Conservation (phyloP, 495 filamentous ascomycete species). For the Talaromyces borbonicus region DNA sequence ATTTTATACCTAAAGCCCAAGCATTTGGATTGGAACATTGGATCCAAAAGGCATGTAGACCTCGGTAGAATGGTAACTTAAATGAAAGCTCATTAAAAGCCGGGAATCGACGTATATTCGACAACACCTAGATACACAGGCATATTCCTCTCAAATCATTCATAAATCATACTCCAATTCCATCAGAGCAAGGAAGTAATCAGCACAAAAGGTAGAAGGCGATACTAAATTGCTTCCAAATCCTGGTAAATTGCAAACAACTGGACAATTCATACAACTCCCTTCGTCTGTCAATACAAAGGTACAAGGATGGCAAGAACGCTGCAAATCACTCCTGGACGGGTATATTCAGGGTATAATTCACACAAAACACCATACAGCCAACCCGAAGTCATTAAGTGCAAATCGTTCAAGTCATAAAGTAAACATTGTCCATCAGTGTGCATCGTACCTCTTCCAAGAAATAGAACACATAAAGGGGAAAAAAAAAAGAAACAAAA, state of each 20-base stretch:
- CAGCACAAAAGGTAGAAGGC: neutral
- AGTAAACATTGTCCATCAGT: neutral
- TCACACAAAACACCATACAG: neutral
- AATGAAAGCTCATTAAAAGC: too few relatives aligned
- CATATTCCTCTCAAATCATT: too few relatives aligned
- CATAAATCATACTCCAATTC: too few relatives aligned
- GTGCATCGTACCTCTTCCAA: too few relatives aligned
- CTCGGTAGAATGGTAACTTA: too few relatives aligned
- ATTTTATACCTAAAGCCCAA: too few relatives aligned
- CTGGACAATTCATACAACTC: conserved; percentile 1
- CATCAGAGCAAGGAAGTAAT: neutral
- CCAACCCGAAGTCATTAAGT: neutral
- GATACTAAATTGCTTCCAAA: neutral
- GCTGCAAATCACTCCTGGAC: neutral
- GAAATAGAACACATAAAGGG: neutral
- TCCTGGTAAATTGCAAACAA: neutral
- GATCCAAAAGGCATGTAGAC: too few relatives aligned
- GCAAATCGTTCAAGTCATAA: neutral
- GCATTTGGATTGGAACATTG: too few relatives aligned
- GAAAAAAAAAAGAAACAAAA: neutral
- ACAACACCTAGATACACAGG: too few relatives aligned
- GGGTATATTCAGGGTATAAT: too few relatives aligned
- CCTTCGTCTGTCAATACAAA: neutral
- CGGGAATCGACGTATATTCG: too few relatives aligned
- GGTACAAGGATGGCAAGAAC: neutral